A percentile compares a stretch with the other conserved stretches of the same genome.
Conservation (phyloP, 2,329 filamentous ascomycete genomes). For the Diaporthe batatas region DNA sequence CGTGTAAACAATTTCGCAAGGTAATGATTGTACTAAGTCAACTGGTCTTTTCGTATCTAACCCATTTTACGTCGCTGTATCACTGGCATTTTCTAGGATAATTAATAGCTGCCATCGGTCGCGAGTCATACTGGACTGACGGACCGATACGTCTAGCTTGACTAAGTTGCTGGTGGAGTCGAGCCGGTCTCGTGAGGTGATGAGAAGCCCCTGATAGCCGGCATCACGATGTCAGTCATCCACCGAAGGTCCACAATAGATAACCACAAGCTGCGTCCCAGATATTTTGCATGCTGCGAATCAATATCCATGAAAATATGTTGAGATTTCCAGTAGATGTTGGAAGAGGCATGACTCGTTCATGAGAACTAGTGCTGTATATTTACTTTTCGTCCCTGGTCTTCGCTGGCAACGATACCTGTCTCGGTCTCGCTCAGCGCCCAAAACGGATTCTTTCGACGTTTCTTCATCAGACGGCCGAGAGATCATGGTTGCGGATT, state of each 20-base stretch:
- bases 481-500: conserved; percentile 8
- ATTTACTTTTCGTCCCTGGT: background rate
- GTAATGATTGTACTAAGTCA: background rate
- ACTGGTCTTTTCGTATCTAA: background rate
- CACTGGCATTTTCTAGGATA: background rate
- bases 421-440: background rate
- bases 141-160: background rate
- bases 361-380: background rate
- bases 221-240: background rate
- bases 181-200: conserved; percentile 23
- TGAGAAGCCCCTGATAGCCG: conserved; percentile 19
- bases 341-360: conserved; percentile 20
- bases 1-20: background rate
- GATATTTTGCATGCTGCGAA: background rate
- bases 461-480: background rate
- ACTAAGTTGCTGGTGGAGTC: background rate
- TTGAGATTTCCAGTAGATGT: conserved; percentile 1
- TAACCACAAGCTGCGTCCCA: conserved; percentile 1
- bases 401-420: too few species aligned
- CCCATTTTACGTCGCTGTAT: background rate
- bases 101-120: background rate
- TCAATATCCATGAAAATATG: background rate
- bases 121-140: conserved; percentile 11
- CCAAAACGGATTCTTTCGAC: background rate
- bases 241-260: conserved; percentile 14